Conservation (phyloP, 495 filamentous ascomycete genomes). For the Glutinoglossum americanum region DNA sequence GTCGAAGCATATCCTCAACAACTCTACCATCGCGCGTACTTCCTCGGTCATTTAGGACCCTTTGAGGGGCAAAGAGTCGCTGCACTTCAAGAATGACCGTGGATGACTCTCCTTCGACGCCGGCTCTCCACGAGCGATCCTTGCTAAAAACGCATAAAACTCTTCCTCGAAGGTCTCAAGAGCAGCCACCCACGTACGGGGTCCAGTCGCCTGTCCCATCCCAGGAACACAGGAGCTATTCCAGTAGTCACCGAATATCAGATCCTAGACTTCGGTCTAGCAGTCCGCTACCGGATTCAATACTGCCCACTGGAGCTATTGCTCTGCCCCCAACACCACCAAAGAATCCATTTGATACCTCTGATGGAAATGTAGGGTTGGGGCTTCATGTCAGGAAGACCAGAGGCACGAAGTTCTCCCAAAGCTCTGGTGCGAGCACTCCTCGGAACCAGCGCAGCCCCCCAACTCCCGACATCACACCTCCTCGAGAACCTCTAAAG, state of each 20-base stretch:
- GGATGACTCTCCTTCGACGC: neutral
- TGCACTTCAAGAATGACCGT: neutral
- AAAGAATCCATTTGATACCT: neutral
- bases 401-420: neutral
- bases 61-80: neutral
- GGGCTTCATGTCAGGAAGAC: neutral
- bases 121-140: neutral
- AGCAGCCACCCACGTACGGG: neutral
- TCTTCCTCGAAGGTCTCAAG: neutral
- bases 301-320: neutral
- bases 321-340: neutral
- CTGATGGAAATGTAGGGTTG: neutral
- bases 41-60: neutral
- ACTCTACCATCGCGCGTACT: neutral
- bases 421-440: constrained; percentile 17
- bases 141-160: neutral
- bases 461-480: constrained; percentile 53
- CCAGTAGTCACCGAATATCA: neutral
- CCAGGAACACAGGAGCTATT: neutral
- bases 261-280: neutral
- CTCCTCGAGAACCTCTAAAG: constrained; percentile 27
- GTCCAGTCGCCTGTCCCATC: neutral
- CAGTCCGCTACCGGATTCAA: neutral
- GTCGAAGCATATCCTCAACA: neutral
- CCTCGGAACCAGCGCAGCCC: constrained; percentile 43